Base-by-base conservation (phyloP, 306 rosid genomes). In the Prunus mira region DNA sequence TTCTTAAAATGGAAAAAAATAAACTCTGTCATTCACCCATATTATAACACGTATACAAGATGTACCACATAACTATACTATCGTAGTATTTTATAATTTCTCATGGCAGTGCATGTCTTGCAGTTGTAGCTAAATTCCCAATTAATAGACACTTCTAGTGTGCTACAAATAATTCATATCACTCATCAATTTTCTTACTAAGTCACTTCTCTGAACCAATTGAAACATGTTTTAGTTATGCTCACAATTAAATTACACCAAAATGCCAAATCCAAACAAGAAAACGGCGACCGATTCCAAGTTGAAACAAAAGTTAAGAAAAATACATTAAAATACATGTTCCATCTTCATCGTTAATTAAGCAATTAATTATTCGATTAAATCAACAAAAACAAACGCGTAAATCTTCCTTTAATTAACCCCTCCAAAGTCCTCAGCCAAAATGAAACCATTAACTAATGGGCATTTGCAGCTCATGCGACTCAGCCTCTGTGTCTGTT, bases 211-310 rank as follows among this genome's bases (percentile, higher is more conserved):
- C 19, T 19, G 47, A 65, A 65, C 69, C 3, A 65, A 64, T 64
- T 64, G 49, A 50, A 50, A 10, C 74, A 52, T 70, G 74, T 70
- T 51, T 28, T 1, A 70, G 1, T 27, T 49, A 28, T 70, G 74
- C 28, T 28, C 28, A 30, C 43, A 18, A 51, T 27, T 49, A 28
- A 70, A 58, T 24, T 28, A 25, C 18, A 51, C 19, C 43, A 14
- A 56, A 56, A 65, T 32, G 24, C 14, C 43, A 38, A 38, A 38
- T 38, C 43, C 43, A 38, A 7, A 38, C 76, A 58, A 69, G 43
- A 60, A 9, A 47, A 64, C 24, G 72, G 49, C 46, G 82, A 78
- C 50, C 56, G 22, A 70, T 63, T 66, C 82, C 25, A 78, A 30
- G 76, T 50, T 66, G 81, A 3, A 61, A 30, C 9, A 9, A 70